These are phyloP conservation scores for Centaurea solstitialis DNA, from an alignment of 129 eudicot species.

Conservation along the genomic window DNA sequence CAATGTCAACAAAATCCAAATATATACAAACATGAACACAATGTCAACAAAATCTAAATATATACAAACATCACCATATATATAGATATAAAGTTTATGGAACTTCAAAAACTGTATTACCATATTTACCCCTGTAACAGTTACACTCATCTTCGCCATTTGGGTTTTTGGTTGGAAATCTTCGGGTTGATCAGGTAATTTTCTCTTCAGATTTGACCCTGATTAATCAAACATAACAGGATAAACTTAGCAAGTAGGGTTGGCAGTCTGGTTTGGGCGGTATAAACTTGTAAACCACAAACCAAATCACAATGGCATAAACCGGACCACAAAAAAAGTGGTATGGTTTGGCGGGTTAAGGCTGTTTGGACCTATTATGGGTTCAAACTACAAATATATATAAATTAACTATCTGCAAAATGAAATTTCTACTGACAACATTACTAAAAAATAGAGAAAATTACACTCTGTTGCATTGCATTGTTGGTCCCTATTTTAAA, in stretches of 20 bases:
- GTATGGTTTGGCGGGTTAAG: neutral
- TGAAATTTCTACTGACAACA: neutral
- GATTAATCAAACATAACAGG: constrained; percentile 6
- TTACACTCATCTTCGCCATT: neutral
- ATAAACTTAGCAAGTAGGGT: neutral
- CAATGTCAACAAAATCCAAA: neutral
- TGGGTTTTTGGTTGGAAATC: constrained; percentile 28
- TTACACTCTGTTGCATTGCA: too few species aligned
- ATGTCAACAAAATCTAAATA: neutral
- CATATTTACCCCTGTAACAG: constrained; percentile 17
- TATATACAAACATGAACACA: neutral
- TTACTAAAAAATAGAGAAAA: too few species aligned
- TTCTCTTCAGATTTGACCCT: constrained; percentile 54
- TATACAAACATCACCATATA: neutral
- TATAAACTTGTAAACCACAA: neutral
- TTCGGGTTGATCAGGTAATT: constrained; percentile 27
- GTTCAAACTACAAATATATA: too few species aligned
- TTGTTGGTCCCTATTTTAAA: too few species aligned
- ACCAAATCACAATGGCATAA: neutral
- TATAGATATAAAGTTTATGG: neutral
- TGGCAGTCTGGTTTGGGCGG: neutral
- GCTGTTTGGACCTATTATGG: neutral
- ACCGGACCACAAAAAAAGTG: too few species aligned
- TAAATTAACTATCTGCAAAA: neutral
- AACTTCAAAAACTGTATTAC: constrained; percentile 34